phyloP scores from a whole-genome alignment of 495 filamentous ascomycete species.

The Podospora fimiseda region DNA sequence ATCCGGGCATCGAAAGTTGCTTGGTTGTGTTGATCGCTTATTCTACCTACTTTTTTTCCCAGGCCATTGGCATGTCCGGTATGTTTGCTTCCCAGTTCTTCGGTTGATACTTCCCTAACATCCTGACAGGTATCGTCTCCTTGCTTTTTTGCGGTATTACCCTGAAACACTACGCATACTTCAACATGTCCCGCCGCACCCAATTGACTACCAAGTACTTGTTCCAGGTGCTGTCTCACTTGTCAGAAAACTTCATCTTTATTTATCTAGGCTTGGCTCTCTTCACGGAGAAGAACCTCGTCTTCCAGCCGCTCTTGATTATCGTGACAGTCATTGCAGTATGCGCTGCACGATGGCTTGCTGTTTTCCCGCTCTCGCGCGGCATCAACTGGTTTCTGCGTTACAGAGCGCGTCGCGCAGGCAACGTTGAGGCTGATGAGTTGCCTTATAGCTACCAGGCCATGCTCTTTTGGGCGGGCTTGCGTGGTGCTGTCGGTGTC shows the following conservation, averaged over 20 bases:
- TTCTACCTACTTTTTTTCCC: slow-evolving; percentile 94
- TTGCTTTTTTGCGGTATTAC: slow-evolving; percentile 97
- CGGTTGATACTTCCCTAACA: slow-evolving; percentile 13
- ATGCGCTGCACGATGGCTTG: slow-evolving; percentile 82
- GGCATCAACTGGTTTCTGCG: slow-evolving; percentile 91
- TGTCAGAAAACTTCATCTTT: slow-evolving; percentile 99
- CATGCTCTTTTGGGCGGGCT: slow-evolving; percentile 97
- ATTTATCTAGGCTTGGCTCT: slow-evolving; percentile 94
- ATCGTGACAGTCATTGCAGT: slow-evolving; percentile 86
- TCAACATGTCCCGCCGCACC: slow-evolving; percentile 98
- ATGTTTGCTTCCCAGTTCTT: neutral
- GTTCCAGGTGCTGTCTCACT: slow-evolving; percentile 88
- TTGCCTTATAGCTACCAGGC: slow-evolving; percentile 88
- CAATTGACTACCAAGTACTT: slow-evolving; percentile 98
- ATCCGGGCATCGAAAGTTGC: slow-evolving; percentile 95
- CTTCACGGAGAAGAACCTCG: slow-evolving; percentile 80
- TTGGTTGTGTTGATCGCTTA: slow-evolving; percentile 90
- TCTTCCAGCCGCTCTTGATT: slow-evolving; percentile 93
- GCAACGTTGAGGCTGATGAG: slow-evolving; percentile 74
- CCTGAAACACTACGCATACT: slow-evolving; percentile 97
- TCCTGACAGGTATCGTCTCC: slow-evolving; percentile 85
- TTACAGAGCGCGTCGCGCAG: slow-evolving; percentile 75
- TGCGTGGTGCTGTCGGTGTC: slow-evolving; percentile 93
- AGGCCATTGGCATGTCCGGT: slow-evolving; percentile 92
- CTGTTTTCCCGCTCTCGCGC: slow-evolving; percentile 87